phyloP scores from a whole-genome alignment of 495 filamentous ascomycete genomes.

The Symbiotaphrina buchneri region DNA sequence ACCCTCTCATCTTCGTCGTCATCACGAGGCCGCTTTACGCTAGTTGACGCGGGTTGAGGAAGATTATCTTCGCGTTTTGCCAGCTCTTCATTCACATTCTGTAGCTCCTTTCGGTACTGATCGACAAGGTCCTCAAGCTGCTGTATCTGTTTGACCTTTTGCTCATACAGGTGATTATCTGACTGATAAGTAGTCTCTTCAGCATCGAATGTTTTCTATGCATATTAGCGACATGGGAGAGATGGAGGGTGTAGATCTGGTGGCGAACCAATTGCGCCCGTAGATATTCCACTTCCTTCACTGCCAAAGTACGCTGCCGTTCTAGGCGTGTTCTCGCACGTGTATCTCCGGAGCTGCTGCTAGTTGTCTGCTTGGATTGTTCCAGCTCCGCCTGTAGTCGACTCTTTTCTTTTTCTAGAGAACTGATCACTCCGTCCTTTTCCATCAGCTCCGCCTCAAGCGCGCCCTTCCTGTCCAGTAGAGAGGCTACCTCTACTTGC shows the following conservation, averaged over 20 bases:
- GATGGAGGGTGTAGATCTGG: not conserved
- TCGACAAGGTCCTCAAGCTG: conserved; percentile 74
- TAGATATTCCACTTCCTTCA: conserved; percentile 85
- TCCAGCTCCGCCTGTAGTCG: conserved; percentile 43
- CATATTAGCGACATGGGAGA: conserved; percentile 1
- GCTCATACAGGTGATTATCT: conserved; percentile 48
- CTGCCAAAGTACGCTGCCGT: conserved; percentile 58
- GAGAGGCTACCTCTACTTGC: conserved; percentile 49
- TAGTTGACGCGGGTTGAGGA: conserved; percentile 15
- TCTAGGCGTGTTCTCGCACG: conserved; percentile 52
- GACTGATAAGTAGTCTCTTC: conserved; percentile 74
- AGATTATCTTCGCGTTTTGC: conserved; percentile 29
- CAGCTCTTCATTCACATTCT: conserved; percentile 47
- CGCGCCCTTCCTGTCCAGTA: conserved; percentile 55
- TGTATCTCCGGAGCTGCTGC: conserved; percentile 20
- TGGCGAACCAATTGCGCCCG: conserved; percentile 45
- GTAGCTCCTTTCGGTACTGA: conserved; percentile 66
- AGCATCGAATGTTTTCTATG: conserved; percentile 54
- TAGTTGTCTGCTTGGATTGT: conserved; percentile 27
- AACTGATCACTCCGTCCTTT: conserved; percentile 55
- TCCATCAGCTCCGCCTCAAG: conserved; percentile 59
- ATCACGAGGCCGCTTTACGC: conserved; percentile 32
- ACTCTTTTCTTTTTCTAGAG: conserved; percentile 43
- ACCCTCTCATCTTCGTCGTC: conserved; percentile 52
- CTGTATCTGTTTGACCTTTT: conserved; percentile 51